phyloP scores from a whole-genome alignment of 805 yeast genomes.

The Tetrapisispora phaffii region DNA sequence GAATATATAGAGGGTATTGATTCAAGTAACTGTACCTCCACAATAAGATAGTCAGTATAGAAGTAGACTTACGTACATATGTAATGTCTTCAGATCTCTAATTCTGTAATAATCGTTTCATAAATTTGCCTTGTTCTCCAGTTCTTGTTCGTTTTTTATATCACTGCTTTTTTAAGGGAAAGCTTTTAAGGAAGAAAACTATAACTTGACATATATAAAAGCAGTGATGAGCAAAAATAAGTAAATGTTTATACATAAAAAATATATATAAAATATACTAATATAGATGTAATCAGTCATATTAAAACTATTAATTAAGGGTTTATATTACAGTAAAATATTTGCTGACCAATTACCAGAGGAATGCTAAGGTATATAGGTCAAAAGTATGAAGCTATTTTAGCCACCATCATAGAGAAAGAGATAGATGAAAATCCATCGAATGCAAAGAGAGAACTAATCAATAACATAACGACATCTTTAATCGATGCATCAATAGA shows the following conservation, averaged over 20 bases:
- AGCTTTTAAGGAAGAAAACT: background rate
- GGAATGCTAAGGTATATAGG: constrained; percentile 16
- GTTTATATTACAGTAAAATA: background rate
- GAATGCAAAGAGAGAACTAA: constrained; percentile 18
- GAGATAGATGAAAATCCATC: constrained; percentile 10
- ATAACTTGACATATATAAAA: too few relatives aligned
- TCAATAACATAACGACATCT: constrained; percentile 37
- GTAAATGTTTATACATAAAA: too few relatives aligned
- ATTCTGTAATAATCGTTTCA: background rate
- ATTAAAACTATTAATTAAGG: too few relatives aligned
- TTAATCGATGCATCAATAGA: constrained; percentile 38
- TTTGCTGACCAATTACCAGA: background rate
- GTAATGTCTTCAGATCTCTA: background rate
- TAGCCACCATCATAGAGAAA: constrained; percentile 18
- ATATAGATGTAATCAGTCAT: too few relatives aligned
- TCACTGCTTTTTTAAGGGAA: background rate
- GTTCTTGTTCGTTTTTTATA: background rate
- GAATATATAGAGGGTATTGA: constrained; percentile 50
- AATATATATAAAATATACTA: too few relatives aligned
- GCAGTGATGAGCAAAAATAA: too few relatives aligned
- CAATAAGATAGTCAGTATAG: background rate
- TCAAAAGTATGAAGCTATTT: constrained; percentile 19
- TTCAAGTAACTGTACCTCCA: background rate
- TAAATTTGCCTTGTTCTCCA: too few relatives aligned
- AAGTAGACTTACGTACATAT: background rate